Evolutionary conservation across 257 asterid genomes (phyloP), one percentile per base, ranked within the genome.

Genomic region (Coffea canephora): DNA sequence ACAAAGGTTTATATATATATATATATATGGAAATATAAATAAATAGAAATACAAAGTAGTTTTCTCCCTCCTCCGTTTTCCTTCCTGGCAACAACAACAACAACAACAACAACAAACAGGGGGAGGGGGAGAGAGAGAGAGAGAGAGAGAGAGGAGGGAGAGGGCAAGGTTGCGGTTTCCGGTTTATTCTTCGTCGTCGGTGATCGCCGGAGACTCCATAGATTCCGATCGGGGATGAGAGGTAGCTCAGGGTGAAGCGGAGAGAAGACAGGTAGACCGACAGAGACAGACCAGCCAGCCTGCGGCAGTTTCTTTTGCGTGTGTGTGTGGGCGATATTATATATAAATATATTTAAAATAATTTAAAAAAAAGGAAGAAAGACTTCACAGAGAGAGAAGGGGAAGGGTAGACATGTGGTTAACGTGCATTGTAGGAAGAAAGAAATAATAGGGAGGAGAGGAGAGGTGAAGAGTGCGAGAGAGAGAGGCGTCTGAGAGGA

Each of bases 361-460:
- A 19, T 18, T 3, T 1, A 62, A 36, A 69, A 78, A 69, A 91
- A 90, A 75, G 18, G 46, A 71, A 70, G 16, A 21, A 21, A 5
- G 43, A 54, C 43, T 83, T 79, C 72, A 8, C 49, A 73, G 73
- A 68, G 82, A 80, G 79, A 50, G 78, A 43, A 45, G 27, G 70
- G 86, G 21, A 14, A 41, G 34, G 12, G 71, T 68, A 84, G 83
- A 80, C 85, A 86, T 84, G 92, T 84, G 87, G 88, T 88, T 93
- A 86, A 89, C 96, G 96, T 90, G 97, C 92, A 92, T 87, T 90
- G 94, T 83, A 85, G 97, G 95, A n/a, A n/a, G n/a, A n/a, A 81
- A 85, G 91, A 79, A 89, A 84, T 88, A 85, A 82, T 0, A n/a
- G 69, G 2, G 34, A n/a, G 67, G 14, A n/a, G 31, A n/a, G 13